Base-by-base conservation (phyloP, 139 green algal genomes). In the Raphidocelis subcapitata region DNA sequence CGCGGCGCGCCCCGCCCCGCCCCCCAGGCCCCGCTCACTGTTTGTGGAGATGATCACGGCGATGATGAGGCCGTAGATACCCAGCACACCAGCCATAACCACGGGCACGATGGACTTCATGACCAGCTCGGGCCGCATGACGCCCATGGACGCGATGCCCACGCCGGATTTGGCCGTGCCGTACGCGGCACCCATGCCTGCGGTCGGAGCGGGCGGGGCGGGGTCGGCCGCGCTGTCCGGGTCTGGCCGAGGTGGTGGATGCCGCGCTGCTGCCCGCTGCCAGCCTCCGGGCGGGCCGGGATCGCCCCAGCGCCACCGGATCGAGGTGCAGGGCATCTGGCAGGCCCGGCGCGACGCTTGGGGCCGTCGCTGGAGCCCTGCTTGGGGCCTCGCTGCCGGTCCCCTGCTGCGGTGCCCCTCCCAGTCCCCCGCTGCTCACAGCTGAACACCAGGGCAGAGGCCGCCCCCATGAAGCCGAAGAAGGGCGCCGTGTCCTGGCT, bases 51-150 rank as follows among this genome's bases (percentile, higher is more conserved):
- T 98, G 77, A 99, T 97, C 61, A 99, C 96, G 35, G 96, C 94
- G 79, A 99, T 99, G 82, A 99, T 99, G 16, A 99, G 92, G 57
- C 96, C 96, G 85, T 99, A 99, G 77, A 99, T 99, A 76, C 96
- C 96, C 52, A 99, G 87, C 74, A 99, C 90, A 90, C 96, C 96
- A 72, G 96, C 96, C 96, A 99, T 98, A 80, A 99, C 93, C 51
- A 99, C 91, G 28, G 96, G 96, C 16, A 99, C 89, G 72, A 99
- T 99, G 64, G 92, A 98, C 90, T 99, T 99, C 96, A 99, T 99
- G 35, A 99, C 96, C 73, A 99, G 88, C 85, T 99, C 96, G 5
- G 96, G 96, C 35, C 96, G 85, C 94, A 99, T 97, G 16, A 99
- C 96, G 76, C 96, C 96, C 96, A 99, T 99, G 57, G 93, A 96